These are phyloP conservation scores for Bombardia bombarda DNA, from an alignment of 495 filamentous ascomycete species.

Conservation along the genomic window DNA sequence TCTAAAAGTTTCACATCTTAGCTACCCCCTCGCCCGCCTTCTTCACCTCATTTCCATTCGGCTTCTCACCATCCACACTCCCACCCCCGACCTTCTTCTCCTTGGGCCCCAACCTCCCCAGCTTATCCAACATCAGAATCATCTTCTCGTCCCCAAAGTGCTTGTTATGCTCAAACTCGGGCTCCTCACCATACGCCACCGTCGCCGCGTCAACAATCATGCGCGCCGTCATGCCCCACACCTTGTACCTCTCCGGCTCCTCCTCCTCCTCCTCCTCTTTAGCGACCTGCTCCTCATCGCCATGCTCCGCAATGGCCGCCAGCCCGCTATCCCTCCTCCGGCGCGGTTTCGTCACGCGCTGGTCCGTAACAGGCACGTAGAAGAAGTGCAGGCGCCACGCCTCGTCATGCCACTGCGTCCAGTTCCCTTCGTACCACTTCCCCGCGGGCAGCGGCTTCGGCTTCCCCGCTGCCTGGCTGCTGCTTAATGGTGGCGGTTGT, in stretches of 20 bases:
- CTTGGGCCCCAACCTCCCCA: slow-evolving; percentile 54
- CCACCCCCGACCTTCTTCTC: slow-evolving; percentile 48
- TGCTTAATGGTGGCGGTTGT: too few relatives aligned
- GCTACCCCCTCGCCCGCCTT: too few relatives aligned
- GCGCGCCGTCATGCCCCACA: slow-evolving; percentile 88
- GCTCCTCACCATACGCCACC: slow-evolving; percentile 70
- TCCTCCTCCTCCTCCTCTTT: slow-evolving; percentile 26
- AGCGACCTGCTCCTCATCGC: slow-evolving; percentile 7
- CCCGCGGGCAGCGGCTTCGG: slow-evolving; percentile 35
- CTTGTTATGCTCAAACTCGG: slow-evolving; percentile 76
- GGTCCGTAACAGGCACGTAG: slow-evolving; percentile 62
- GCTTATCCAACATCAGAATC: slow-evolving; percentile 51
- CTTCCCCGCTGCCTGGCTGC: slow-evolving; percentile 5
- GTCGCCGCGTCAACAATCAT: slow-evolving; percentile 81
- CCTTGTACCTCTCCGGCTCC: slow-evolving; percentile 54
- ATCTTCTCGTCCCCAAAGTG: slow-evolving; percentile 74
- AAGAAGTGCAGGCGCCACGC: slow-evolving; percentile 83
- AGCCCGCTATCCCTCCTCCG: slow-evolving; percentile 19
- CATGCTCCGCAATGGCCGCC: slow-evolving; percentile 21
- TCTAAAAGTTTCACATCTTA: too few relatives aligned
- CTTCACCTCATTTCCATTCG: slow-evolving; percentile 11
- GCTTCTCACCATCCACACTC: slow-evolving; percentile 35
- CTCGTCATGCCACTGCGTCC: slow-evolving; percentile 55
- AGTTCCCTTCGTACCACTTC: slow-evolving; percentile 61
- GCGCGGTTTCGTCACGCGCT: slow-evolving; percentile 49